These are phyloP conservation scores for Lasiodiplodia gonubiensis DNA, from an alignment of 2,329 filamentous ascomycete species.

Conservation along the genomic window DNA sequence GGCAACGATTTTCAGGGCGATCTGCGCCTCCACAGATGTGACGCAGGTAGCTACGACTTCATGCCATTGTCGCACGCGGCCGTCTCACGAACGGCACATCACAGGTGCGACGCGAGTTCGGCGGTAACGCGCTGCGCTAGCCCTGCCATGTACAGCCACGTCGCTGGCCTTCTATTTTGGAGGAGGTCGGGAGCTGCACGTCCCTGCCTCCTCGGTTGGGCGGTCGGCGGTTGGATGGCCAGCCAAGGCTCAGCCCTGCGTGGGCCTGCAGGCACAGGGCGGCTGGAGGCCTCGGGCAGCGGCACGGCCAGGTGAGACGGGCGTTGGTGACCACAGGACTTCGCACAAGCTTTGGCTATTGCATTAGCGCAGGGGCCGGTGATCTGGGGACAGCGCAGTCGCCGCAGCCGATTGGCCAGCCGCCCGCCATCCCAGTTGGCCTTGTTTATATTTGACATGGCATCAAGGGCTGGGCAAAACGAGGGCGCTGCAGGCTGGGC, in stretches of 20 bases:
- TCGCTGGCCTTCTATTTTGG: slow-evolving; percentile 15
- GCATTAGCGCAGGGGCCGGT: slow-evolving; percentile 7
- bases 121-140: not conserved
- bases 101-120: not conserved
- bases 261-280: slow-evolving; percentile 7
- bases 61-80: not conserved
- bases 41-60: not conserved
- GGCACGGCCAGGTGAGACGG: slow-evolving; percentile 11
- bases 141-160: slow-evolving; percentile 14
- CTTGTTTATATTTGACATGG: slow-evolving; percentile 22
- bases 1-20: slow-evolving; percentile 3
- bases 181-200: slow-evolving; percentile 18
- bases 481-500: slow-evolving; percentile 4
- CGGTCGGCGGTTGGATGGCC: not conserved
- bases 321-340: slow-evolving; percentile 10
- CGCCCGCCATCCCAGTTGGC: not conserved
- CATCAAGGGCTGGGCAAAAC: slow-evolving; percentile 18
- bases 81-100: slow-evolving; percentile 8
- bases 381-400: slow-evolving; percentile 19
- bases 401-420: slow-evolving; percentile 14
- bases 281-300: not conserved
- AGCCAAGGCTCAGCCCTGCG: slow-evolving; percentile 24
- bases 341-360: slow-evolving; percentile 9
- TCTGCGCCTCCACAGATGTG: not conserved
- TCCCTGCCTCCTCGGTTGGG: not conserved